Evolutionary conservation across 371 early-diverging fungal species (phyloP), one percentile per base, ranked within the genome.

Genomic region (Zychaea mexicana): DNA sequence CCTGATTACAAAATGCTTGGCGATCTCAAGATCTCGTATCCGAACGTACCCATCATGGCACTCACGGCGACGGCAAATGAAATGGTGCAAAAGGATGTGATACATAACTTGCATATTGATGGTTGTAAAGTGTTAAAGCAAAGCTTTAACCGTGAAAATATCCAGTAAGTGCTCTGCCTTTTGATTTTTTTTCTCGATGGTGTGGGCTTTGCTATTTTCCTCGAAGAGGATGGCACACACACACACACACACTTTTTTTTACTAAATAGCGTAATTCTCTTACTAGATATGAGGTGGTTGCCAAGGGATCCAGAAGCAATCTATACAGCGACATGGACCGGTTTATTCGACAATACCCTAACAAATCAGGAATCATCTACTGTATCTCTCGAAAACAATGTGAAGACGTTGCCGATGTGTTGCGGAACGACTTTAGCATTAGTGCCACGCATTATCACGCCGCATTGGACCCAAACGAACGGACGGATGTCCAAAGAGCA

Each of bases 1-100:
- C 90, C 90, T 0, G 92, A 90, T 56, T 96, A 94, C 69, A 93
- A 92, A 70, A 78, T 86, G 31, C 67, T 95, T 13, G 89, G 92
- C 2, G 69, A 64, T 6, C 78, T 94, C 46, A 88, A 90, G 67
- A 26, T 62, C 6, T 63, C 69, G 15, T 98, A 87, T 70, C 91
- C 92, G 0, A 77, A 84, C 8, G 87, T 98, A 0, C 99, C 99
- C 0, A 88, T 99, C 31, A 98, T 99, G 89, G 99, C 99, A 24
- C 81, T 99, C 31, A 99, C 99, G 0, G 99, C 99, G 2, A 99
- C 99, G 0, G 99, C 99, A 7, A 99, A 97, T 65, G 85, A 85
- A 33, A 89, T 92, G 65, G 99, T 99, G 1, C 91, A 94, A 64
- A 74, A 86, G 74, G 94, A 94, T 64, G 81, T 92, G 1, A 64